Base-by-base conservation (phyloP, 2,329 filamentous ascomycete species). In the Pestalotiopsis sp. region DNA sequence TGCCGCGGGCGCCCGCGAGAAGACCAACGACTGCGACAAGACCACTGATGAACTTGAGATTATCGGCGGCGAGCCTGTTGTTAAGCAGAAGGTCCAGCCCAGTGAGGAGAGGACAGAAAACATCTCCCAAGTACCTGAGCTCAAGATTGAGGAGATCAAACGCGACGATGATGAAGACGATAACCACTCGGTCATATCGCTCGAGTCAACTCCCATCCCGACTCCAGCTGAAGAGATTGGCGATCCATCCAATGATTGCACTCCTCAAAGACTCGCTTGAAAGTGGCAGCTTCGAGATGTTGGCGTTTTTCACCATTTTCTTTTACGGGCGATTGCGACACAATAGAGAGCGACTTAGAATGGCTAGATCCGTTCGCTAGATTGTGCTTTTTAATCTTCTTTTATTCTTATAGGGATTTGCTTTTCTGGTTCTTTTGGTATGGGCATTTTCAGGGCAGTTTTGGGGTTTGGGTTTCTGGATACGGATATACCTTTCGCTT, bases 1-100 rank as follows among this genome's bases (percentile, higher is more conserved):
- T 66, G 87, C 86, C 0, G 85, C 83, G 2, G 87, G 86, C 12
- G 80, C 81, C 68, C 81, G 83, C 60, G 79, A 75, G 68, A 71
- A 75, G 64, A 71, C 76, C n/a, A 76, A 73, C 23, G 76, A 76
- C 6, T 70, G 67, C 12, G 73, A 72, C 9, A 72, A 72, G 69
- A 73, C 74, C 7, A 73, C 68, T 4, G 76, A 79, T 14, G 73
- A 78, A 64, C 73, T 78, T 38, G 77, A 79, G 71, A 78, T 79
- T 45, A 71, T 78, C 49, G 73, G 77, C 25, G 78, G 77, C 14
- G 71, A 70, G 23, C 49, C 70, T 3, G 70, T 79, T 6, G 20
- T 67, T 3, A 67, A 49, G 38, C 52, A 20, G 36, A 67, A 67
- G 56, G 17, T 67, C 5, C 65, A 67, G 11, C 36, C 65, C 11